phyloP scores from a whole-genome alignment of 2,329 filamentous ascomycete genomes.

The Truncatella angustata region DNA sequence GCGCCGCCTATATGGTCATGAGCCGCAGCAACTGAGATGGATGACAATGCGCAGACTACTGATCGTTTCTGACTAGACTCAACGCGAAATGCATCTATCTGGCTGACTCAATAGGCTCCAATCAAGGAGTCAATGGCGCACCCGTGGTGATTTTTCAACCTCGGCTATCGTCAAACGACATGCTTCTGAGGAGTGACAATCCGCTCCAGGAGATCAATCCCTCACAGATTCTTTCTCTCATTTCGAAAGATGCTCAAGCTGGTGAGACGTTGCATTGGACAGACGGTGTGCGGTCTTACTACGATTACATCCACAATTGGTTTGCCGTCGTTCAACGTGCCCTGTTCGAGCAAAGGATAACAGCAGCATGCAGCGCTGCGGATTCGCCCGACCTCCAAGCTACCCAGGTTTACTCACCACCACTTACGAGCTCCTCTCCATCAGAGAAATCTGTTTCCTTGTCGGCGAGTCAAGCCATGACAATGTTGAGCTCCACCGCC shows the following conservation, averaged over 20 bases:
- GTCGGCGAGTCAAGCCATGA: constrained; percentile 9
- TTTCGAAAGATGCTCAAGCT: constrained; percentile 27
- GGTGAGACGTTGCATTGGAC: constrained; percentile 32
- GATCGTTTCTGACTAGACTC: constrained; percentile 18
- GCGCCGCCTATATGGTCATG: no score
- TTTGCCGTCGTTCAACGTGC: constrained; percentile 38
- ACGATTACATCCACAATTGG: constrained; percentile 41
- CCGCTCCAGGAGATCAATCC: constrained; percentile 33
- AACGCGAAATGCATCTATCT: constrained; percentile 32
- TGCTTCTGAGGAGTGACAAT: constrained; percentile 24
- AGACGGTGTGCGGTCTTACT: constrained; percentile 35
- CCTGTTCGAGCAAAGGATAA: constrained; percentile 33
- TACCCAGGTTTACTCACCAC: constrained; percentile 2
- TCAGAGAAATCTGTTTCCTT: constrained; percentile 11
- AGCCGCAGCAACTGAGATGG: no score
- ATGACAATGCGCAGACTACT: no score
- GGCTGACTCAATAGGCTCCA: constrained; percentile 23
- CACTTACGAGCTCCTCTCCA: constrained; percentile 13
- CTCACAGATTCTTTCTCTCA: constrained; percentile 36
- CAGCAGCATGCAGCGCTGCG: constrained; percentile 14
- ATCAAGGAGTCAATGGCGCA: constrained; percentile 18
- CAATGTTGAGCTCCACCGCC: constrained; percentile 18
- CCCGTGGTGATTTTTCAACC: constrained; percentile 28
- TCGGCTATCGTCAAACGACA: constrained; percentile 24
- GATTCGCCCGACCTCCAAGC: constrained; percentile 1